Base-by-base conservation (phyloP, 768 basidiomycete genomes). In the Vararia minispora region DNA sequence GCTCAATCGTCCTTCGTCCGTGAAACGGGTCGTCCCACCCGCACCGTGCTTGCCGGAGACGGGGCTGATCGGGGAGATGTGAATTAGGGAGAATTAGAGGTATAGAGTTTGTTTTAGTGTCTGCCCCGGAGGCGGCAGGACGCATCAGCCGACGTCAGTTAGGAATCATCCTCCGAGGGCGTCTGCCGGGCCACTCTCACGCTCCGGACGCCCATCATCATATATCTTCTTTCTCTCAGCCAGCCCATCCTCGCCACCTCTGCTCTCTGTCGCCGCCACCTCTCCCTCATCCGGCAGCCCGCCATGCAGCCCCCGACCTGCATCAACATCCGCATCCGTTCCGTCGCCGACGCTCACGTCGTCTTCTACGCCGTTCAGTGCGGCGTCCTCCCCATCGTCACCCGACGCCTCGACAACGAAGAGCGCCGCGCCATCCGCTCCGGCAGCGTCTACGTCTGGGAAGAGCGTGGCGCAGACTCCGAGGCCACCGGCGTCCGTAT, bases 381-480 rank as follows among this genome's bases (percentile, higher is more conserved):
- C 6, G 58, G 65, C 8, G 53, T 71, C 1, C 64, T 82, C 12
- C 76, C 74, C 22, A 81, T 84, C 62, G 73, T 86, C 35, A 61
- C 72, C 18, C 71, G 79, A 40, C 74, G 84, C 28, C 66, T 88
- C 36, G 80, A 83, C 59, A 73, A 77, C 12, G 82, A 83, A 37
- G 84, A 87, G 54, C 67, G 83, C 27, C 69, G 82, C 9, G 61
- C 65, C 28, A 82, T 87, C 35, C 47, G 61, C n/a, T 71, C 82
- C 1, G 84, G 85, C 11, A 74, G 71, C 41, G 76, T 87, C 24
- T 88, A 74, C 46, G 82, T 88, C 27, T 88, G 85, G 84, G 82
- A 87, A 53, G 85, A 88, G 55, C 68, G 84, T 40, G 76, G 76
- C 5, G 68, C 78, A 11, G 74, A 72, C 44, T 58, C 74, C 35